Conservation (phyloP, 1,139 yeast species). For the Blastobotrys aristatus region DNA sequence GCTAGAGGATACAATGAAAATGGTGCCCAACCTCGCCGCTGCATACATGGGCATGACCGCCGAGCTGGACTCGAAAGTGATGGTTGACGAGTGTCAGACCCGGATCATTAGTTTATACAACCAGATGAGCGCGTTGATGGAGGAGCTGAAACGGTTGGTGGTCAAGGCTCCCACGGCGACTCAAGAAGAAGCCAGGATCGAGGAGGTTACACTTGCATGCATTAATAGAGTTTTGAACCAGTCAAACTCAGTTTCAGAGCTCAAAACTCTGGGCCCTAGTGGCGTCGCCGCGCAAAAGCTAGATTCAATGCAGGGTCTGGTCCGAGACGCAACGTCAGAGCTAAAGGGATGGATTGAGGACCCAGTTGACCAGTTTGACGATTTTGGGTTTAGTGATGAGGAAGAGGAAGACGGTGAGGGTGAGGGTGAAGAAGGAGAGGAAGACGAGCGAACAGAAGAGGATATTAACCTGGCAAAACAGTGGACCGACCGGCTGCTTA, state of each 20-base stretch:
- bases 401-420: conserved; percentile 20
- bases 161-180: conserved; percentile 4
- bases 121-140: conserved; percentile 10
- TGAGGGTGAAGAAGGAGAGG: conserved; percentile 31
- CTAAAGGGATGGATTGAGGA: conserved; percentile 46
- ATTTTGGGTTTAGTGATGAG: conserved; percentile 38
- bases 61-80: conserved; percentile 15
- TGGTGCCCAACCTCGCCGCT: conserved; percentile 21
- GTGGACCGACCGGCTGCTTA: conserved; percentile 17
- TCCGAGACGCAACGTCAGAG: conserved; percentile 48
- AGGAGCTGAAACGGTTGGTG: conserved; percentile 13
- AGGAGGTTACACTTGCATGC: conserved; percentile 30
- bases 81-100: conserved; percentile 12
- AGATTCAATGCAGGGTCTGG: conserved; percentile 36
- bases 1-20: conserved; percentile 45
- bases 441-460: conserved; percentile 10
- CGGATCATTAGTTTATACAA: conserved; percentile 10
- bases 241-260: conserved; percentile 37
- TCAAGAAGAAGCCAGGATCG: conserved; percentile 1
- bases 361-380: conserved; percentile 33
- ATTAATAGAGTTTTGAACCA: conserved; percentile 45
- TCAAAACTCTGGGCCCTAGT: conserved; percentile 38
- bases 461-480: conserved; percentile 4
- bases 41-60: conserved; percentile 17
- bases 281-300: conserved; percentile 38